Evolutionary conservation across 805 yeast species (phyloP).

Genomic region (Monosporozyma servazzii): DNA sequence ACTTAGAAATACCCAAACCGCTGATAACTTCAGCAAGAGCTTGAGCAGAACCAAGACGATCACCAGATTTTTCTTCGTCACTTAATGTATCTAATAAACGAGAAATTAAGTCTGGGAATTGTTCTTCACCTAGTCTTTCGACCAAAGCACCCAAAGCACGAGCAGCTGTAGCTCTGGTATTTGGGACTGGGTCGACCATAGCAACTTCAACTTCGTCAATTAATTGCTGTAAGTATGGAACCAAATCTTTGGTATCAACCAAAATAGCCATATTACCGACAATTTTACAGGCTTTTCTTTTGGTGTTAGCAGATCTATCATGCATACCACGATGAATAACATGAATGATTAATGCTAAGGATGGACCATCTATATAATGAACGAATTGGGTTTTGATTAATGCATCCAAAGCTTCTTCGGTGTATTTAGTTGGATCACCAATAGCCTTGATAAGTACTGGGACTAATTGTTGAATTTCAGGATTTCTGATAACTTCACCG

Average conservation of each 20-base stretch:
- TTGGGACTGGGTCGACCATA: slow-evolving; percentile 98
- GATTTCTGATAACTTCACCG: slow-evolving; percentile 95
- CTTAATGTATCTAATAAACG: slow-evolving; percentile 64
- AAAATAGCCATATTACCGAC: slow-evolving; percentile 97
- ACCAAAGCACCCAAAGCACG: slow-evolving; percentile 94
- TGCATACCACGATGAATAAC: slow-evolving; percentile 93
- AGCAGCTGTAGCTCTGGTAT: slow-evolving; percentile 93
- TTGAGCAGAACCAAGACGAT: slow-evolving; percentile 94
- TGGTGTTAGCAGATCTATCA: slow-evolving; percentile 87
- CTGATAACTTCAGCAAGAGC: slow-evolving; percentile 89
- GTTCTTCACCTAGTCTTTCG: slow-evolving; percentile 92
- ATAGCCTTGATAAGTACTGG: slow-evolving; percentile 84
- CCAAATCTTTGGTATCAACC: slow-evolving; percentile 78
- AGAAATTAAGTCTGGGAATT: slow-evolving; percentile 85
- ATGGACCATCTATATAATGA: slow-evolving; percentile 97
- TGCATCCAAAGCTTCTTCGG: slow-evolving; percentile 80
- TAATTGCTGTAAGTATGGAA: slow-evolving; percentile 72
- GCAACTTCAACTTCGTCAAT: slow-evolving; percentile 81
- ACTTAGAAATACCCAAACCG: slow-evolving; percentile 79
- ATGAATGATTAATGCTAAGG: slow-evolving; percentile 87
- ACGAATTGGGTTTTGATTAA: slow-evolving; percentile 87
- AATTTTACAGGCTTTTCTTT: slow-evolving; percentile 91
- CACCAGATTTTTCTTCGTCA: slow-evolving; percentile 76
- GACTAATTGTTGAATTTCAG: slow-evolving; percentile 88
- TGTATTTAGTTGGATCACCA: slow-evolving; percentile 88